Evolutionary conservation across 1,284 basidiomycete genomes (phyloP).

Genomic region (Pterula multifida): DNA sequence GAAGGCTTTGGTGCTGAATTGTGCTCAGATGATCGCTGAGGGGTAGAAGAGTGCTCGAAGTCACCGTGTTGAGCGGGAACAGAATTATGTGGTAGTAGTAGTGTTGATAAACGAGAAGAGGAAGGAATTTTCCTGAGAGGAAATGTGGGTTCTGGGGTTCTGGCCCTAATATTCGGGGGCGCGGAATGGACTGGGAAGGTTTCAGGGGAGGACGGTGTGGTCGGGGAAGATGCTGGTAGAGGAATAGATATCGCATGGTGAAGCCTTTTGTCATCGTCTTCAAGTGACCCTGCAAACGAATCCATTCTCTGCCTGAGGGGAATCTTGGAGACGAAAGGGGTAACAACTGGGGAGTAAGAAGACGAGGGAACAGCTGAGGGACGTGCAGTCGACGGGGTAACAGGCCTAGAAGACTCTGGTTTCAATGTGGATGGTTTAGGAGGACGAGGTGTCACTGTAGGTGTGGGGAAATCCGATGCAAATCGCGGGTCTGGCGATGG

Average conservation of each 20-base stretch:
- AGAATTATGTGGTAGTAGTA: background rate
- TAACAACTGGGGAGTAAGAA: background rate
- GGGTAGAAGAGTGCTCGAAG: background rate
- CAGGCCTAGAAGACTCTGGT: background rate
- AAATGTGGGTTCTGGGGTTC: background rate
- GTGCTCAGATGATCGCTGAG: background rate
- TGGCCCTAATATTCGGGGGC: background rate
- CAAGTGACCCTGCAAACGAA: background rate
- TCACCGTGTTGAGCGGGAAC: background rate
- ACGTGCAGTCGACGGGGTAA: background rate
- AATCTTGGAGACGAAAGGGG: background rate
- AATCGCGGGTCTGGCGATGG: background rate
- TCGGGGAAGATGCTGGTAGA: background rate
- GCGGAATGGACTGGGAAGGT: background rate
- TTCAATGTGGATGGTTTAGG: background rate
- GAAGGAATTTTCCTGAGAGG: background rate
- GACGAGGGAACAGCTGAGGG: background rate
- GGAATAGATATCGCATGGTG: background rate
- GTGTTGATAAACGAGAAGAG: background rate
- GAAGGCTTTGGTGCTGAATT: background rate
- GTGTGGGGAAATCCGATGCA: background rate
- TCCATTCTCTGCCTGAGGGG: background rate
- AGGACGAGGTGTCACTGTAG: background rate
- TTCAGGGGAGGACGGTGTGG: background rate
- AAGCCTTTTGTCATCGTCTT: background rate